These are phyloP conservation scores for Lachnellula subtilissima DNA, from an alignment of 2,329 filamentous ascomycete genomes.

Conservation along the genomic window DNA sequence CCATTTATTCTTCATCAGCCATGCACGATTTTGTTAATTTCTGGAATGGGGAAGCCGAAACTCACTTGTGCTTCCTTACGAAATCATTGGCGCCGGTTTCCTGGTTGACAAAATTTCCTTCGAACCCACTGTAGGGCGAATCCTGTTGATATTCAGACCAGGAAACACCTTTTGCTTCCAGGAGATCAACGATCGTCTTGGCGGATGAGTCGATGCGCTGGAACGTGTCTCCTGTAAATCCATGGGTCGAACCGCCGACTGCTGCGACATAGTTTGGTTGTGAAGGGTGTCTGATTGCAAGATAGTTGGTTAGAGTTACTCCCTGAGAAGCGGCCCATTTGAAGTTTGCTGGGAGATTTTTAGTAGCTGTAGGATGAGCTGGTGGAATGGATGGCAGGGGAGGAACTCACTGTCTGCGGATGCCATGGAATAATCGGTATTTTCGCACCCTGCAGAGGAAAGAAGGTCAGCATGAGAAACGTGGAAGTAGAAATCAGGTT, in stretches of 20 bases:
- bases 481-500: neutral
- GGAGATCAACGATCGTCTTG: slow-evolving; percentile 45
- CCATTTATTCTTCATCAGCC: neutral
- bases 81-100: slow-evolving; percentile 65
- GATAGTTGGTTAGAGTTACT: slow-evolving; percentile 56
- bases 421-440: slow-evolving; percentile 63
- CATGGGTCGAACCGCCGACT: slow-evolving; percentile 64
- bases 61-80: slow-evolving; percentile 72
- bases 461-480: neutral
- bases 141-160: slow-evolving; percentile 73
- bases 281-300: slow-evolving; percentile 63
- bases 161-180: slow-evolving; percentile 42
- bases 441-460: slow-evolving; percentile 57
- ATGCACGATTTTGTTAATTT: neutral
- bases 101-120: slow-evolving; percentile 64
- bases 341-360: slow-evolving; percentile 37
- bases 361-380: neutral
- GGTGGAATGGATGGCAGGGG: neutral
- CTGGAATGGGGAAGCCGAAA: too few relatives aligned
- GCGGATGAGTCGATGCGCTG: slow-evolving; percentile 54
- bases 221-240: slow-evolving; percentile 63
- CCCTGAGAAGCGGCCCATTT: slow-evolving; percentile 54
- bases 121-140: slow-evolving; percentile 67
- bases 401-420: slow-evolving; percentile 51
- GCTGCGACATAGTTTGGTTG: slow-evolving; percentile 72